These are phyloP conservation scores for Nepenthes gracilis DNA, from an alignment of 148 eudicot genomes.

Conservation along the genomic window DNA sequence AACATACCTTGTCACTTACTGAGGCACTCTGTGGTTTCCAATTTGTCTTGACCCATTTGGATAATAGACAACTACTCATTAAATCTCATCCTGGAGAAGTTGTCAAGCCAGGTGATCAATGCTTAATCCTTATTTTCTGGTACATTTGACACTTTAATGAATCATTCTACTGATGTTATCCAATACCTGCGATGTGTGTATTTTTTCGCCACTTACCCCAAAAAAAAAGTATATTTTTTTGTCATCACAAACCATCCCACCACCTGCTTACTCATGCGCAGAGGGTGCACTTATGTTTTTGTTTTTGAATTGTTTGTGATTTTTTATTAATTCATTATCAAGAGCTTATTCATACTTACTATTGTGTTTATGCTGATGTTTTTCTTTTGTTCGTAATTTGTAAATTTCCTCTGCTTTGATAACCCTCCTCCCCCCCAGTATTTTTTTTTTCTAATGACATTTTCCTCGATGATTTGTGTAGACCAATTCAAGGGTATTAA, in stretches of 20 bases:
- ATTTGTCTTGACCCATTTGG: constrained; percentile 36
- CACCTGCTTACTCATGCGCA: not conserved
- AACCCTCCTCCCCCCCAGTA: not conserved
- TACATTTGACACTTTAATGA: not conserved
- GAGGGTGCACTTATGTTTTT: no score
- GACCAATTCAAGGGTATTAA: constrained; percentile 49
- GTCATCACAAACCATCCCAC: no score
- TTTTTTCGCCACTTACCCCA: no score
- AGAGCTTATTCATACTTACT: not conserved
- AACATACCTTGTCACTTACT: constrained; percentile 36
- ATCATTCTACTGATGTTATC: not conserved
- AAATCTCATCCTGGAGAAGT: constrained; percentile 51
- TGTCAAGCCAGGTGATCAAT: constrained; percentile 37
- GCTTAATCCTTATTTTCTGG: not conserved
- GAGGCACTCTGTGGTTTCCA: constrained; percentile 57
- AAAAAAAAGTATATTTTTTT: no score
- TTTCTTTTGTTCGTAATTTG: not conserved
- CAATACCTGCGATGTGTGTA: not conserved
- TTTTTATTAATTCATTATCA: not conserved
- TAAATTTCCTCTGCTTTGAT: not conserved
- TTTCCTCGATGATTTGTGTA: constrained; percentile 6
- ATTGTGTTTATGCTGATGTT: no score
- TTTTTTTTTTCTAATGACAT: not conserved
- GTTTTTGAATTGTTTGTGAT: no score
- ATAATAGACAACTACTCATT: constrained; percentile 40